Evolutionary conservation across 1,284 basidiomycete species (phyloP).

Genomic region (Papiliotrema fonsecae): DNA sequence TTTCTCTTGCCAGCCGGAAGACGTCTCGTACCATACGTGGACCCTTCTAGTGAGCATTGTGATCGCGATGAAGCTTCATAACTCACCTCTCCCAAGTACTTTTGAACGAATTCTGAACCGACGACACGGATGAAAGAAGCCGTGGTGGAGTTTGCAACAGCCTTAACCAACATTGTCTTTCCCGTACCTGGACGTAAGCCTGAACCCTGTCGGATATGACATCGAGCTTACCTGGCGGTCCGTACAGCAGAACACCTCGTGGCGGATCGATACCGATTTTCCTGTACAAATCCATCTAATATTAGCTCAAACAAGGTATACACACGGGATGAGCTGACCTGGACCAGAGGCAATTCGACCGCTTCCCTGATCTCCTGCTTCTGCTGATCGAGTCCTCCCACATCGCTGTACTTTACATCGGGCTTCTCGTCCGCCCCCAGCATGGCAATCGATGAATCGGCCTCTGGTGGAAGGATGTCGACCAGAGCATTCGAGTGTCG

Average conservation of each 20-base stretch:
- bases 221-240: constrained; percentile 68
- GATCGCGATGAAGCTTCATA: not conserved
- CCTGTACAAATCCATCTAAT: constrained; percentile 93
- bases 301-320: constrained; percentile 12
- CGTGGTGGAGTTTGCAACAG: constrained; percentile 94
- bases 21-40: constrained; percentile 99
- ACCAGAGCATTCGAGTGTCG: constrained; percentile 98
- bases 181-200: constrained; percentile 68
- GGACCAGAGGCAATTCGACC: constrained; percentile 91
- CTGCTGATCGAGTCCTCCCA: constrained; percentile 96
- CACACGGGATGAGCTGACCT: constrained; percentile 41
- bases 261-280: constrained; percentile 99
- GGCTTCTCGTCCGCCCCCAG: constrained; percentile 89
- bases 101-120: constrained; percentile 98
- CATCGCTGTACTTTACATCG: constrained; percentile 81
- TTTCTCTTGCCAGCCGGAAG: constrained; percentile 94
- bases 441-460: constrained; percentile 95
- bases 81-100: constrained; percentile 84
- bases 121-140: constrained; percentile 97
- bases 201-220: not conserved
- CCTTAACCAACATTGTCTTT: constrained; percentile 99
- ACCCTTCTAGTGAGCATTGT: constrained; percentile 51
- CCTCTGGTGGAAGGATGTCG: constrained; percentile 97
- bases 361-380: constrained; percentile 99
- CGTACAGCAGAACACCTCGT: constrained; percentile 86